Evolutionary conservation across 768 basidiomycete genomes (phyloP), one percentile per base, ranked within the genome.

Genomic region (Suillus spraguei): DNA sequence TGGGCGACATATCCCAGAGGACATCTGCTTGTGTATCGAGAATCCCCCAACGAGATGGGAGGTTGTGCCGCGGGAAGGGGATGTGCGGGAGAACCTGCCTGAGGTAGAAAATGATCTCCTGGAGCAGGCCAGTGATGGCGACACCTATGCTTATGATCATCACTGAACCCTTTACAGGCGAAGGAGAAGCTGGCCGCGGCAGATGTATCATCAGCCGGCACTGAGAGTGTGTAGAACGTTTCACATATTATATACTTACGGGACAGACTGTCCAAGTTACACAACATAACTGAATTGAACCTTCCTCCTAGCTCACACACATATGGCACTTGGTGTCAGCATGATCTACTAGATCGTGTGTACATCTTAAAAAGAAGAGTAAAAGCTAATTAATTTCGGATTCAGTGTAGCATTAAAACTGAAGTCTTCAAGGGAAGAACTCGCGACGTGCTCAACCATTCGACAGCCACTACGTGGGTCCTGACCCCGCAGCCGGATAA

Each of bases 21-120:
- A 95, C 67, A 81, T 95, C 44, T 94, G 93, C 71, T 77, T 93
- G 17, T 91, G 84, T 64, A 86, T 94, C 60, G 85, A 84, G 66
- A 90, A 93, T 71, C 74, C 83, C 11, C 92, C 92, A 11, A 92
- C 90, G 42, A 81, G 80, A 60, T 92, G 89, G 87, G 84, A 89
- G 64, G 81, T 92, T 14, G 71, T 83, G 1, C 87, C 91, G 0
- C 80, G 77, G 72, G 76, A 82, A 32, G 85, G 84, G 6, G 86
- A 88, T 44, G 65, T 71, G 7, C 70, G 76, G 20, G 91, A 93
- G 72, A 77, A 76, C 10, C 75, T 92, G 36, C 91, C 91, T 1
- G 80, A 82, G 16, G 83, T 92, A 28, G 84, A 85, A 33, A 71
- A 74, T 16, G 90, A 91, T 71, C 69, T 91, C 20, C 69, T 92